Base-by-base conservation (phyloP, 2,329 filamentous ascomycete genomes). In the Colletotrichum sp. region DNA sequence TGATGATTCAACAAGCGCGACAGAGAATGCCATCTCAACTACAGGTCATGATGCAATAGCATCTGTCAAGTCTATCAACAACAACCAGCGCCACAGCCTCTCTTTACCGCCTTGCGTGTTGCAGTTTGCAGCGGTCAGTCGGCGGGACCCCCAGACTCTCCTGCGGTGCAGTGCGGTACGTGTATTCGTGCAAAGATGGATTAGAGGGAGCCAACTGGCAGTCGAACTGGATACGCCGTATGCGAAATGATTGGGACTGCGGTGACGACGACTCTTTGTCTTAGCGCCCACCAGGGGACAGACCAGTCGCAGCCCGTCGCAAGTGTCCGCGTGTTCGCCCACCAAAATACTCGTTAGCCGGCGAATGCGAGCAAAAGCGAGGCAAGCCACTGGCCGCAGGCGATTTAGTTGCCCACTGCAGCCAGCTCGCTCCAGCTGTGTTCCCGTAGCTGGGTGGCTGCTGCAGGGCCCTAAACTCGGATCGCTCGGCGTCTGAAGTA, bases 181-280 rank as follows among this genome's bases (percentile, higher is more conserved):
- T 52, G 44, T 52, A 52, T 52, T 52, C 44, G 44, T 13, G 44
- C n/a, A 9, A 52, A 22, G 44, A 52, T 22, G 44, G 44, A 52
- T 52, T 52, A 64, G 71, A 73, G 71, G 39, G 30, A 68, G 63
- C 66, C 72, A 55, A 27, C 71, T 34, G n/a, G 55, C 28, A 48
- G n/a, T 39, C 27, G 30, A 9, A 44, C 27, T 19, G n/a, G 30
- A 30, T 27, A 30, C 32, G 44, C 39, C 34, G 36, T 32, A 39
- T 27, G 55, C 36, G 59, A 72, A 72, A 75, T 63, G 63, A 68
- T 64, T 72, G 73, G 70, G 63, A 59, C 64, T 19, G 44, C 27
- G 73, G 44, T 75, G 64, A 75, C 73, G 73, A 75, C 63, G 64
- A 73, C 44, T 68, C 44, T 64, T 28, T 39, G 34, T 75, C 70